These are phyloP conservation scores for Domatiomyces globalis DNA, from an alignment of 2,329 filamentous ascomycete species.

Conservation along the genomic window DNA sequence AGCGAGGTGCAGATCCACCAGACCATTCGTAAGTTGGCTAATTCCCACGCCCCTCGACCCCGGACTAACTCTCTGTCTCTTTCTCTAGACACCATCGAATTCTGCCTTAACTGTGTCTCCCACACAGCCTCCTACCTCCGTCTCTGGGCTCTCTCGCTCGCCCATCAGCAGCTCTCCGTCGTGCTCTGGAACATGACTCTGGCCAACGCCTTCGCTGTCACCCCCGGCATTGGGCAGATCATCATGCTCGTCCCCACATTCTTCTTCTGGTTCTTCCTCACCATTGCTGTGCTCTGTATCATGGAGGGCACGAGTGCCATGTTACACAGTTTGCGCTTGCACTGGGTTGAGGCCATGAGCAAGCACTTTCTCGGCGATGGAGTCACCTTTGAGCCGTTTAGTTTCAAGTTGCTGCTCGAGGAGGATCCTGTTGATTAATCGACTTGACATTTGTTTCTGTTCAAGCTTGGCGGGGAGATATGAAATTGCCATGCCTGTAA, in stretches of 20 bases:
- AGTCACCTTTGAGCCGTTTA: conserved; percentile 76
- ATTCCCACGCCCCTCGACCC: neutral
- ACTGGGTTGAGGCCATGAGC: conserved; percentile 96
- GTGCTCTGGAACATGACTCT: conserved; percentile 97
- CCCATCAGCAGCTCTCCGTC: conserved; percentile 91
- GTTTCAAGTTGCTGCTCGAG: conserved; percentile 69
- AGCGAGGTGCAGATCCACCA: conserved; percentile 97
- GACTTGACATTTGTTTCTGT: neutral
- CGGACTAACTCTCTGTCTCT: neutral
- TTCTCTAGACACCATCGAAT: conserved; percentile 45
- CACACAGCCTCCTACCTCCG: conserved; percentile 97
- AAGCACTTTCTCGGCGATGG: conserved; percentile 92
- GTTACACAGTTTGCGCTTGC: conserved; percentile 79
- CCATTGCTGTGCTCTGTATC: conserved; percentile 65
- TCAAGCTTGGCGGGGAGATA: neutral
- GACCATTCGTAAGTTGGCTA: conserved; percentile 62
- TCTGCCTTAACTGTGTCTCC: conserved; percentile 97
- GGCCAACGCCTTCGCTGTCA: conserved; percentile 53
- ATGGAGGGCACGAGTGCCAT: conserved; percentile 97
- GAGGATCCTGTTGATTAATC: conserved; percentile 48
- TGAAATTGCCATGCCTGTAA: neutral
- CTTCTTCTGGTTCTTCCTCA: conserved; percentile 79
- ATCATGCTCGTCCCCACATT: conserved; percentile 73
- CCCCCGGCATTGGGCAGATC: conserved; percentile 50
- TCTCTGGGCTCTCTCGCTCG: conserved; percentile 92